A percentile compares a stretch with the other conserved stretches of the same genome.
Evolutionary conservation across 2,329 filamentous ascomycete species (phyloP).

Genomic region (Tolypocladium cylindrosporum): DNA sequence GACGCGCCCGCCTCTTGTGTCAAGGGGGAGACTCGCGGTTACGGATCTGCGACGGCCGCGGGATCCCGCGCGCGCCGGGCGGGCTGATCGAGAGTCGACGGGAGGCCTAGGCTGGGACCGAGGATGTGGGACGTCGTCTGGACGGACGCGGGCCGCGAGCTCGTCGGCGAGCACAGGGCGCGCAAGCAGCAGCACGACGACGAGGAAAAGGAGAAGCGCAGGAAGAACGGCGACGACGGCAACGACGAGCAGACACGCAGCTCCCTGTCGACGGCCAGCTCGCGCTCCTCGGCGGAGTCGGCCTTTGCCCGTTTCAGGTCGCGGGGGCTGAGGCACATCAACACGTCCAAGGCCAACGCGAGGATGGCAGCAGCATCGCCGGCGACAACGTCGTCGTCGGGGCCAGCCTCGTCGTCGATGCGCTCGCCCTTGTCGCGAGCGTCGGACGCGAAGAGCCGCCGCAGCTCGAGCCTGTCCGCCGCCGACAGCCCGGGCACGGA

Average conservation of each 20-base stretch:
- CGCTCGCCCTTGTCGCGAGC: conserved; percentile 14
- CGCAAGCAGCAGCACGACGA: conserved; percentile 25
- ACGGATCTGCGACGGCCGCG: background rate
- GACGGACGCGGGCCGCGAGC: conserved; percentile 44
- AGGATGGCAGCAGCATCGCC: conserved; percentile 9
- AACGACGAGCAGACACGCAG: conserved; percentile 9
- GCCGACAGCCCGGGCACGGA: background rate
- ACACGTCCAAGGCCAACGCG: conserved; percentile 8
- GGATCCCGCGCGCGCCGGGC: background rate
- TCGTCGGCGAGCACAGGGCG: conserved; percentile 40
- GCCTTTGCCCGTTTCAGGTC: conserved; percentile 34
- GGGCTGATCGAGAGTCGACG: background rate
- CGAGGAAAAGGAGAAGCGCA: conserved; percentile 5
- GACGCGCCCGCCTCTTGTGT: background rate
- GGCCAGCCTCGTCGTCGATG: conserved; percentile 14
- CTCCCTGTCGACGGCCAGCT: conserved; percentile 34
- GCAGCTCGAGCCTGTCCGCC: conserved; percentile 11
- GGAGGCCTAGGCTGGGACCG: background rate
- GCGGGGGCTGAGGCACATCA: conserved; percentile 18
- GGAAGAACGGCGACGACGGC: background rate
- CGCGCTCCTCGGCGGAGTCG: conserved; percentile 27
- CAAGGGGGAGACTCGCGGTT: background rate
- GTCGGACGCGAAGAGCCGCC: conserved; percentile 14
- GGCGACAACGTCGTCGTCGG: conserved; percentile 8
- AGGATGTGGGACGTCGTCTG: conserved; percentile 50